Evolutionary conservation across 495 filamentous ascomycete species (phyloP), one percentile per base, ranked within the genome.

Genomic region (Tuber umbilicatum): DNA sequence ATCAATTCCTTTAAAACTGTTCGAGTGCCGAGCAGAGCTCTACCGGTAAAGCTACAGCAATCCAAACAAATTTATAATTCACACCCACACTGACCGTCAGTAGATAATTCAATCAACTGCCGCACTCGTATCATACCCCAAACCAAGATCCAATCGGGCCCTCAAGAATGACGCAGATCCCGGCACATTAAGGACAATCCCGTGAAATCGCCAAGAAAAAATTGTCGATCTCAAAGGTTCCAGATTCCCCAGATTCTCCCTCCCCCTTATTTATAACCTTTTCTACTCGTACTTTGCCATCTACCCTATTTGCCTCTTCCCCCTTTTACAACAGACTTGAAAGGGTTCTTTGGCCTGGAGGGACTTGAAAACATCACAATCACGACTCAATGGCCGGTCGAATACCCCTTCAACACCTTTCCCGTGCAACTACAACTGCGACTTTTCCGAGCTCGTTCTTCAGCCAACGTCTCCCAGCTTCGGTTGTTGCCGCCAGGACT

Each of bases 371-470:
- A 64, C 55, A 35, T 19, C 27, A 17, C 31, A 6, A 35, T 14
- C 4, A 5, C 27, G 12, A 64, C 55, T 64, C 55, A 73, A 79
- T 79, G 77, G 50, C 76, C n/a, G 42, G 69, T 3, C 72, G 77
- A 68, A 70, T 78, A 72, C 75, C 77, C 37, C 45, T 79, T 10
- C 71, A 74, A 42, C 69, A 71, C 41, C 37, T 79, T 31, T 78
- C 77, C 39, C 69, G 72, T 70, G 55, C 55, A 31, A 35, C n/a
- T 17, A 64, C 55, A 12, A 72, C 31, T 19, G 19, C 69, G 0
- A 23, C 40, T 14, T 78, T 79, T 43, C 75, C 77, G 12, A 79
- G 72, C n/a, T 70, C 77, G 38, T 79, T 79, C 69, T 79, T 79
- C 68, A 74, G 71, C 39, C 75, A 70, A 41, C 55, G 69, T 39